A percentile compares a stretch with the other conserved stretches of the same genome.
Conservation (phyloP, 129 eudicot genomes). For the Flaveria sonorensis region DNA sequence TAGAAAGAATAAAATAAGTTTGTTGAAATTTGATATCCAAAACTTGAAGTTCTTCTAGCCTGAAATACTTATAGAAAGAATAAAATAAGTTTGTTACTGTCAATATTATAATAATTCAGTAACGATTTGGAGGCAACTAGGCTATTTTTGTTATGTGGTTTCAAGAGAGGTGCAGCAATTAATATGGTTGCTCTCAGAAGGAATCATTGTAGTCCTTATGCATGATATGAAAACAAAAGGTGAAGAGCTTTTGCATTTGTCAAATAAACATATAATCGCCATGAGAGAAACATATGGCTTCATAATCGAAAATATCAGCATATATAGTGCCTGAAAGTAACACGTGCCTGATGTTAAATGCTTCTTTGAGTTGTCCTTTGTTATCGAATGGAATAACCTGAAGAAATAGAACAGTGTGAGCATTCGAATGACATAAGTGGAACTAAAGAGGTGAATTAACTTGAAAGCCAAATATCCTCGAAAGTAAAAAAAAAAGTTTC, state of each 20-base stretch:
- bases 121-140: not conserved
- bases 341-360: conserved; percentile 88
- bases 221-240: not conserved
- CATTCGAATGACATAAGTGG: conserved; percentile 8
- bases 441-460: conserved; percentile 9
- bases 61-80: conserved; percentile 31
- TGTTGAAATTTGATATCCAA: conserved; percentile 94
- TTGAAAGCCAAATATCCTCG: conserved; percentile 2
- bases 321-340: not conserved
- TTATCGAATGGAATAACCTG: conserved; percentile 98
- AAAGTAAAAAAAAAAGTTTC: not conserved
- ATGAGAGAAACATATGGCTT: conserved; percentile 11
- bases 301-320: not conserved
- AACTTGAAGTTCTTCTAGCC: conserved; percentile 99
- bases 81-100: not conserved
- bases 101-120: not conserved
- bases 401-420: conserved; percentile 10
- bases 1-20: not conserved
- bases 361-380: conserved; percentile 98
- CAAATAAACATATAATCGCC: not conserved
- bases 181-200: not conserved
- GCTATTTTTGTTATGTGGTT: not conserved
- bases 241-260: not conserved
- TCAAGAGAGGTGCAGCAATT: not conserved
- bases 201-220: not conserved